Conservation (phyloP, 495 filamentous ascomycete species). For the Hyaloscypha variabilis region DNA sequence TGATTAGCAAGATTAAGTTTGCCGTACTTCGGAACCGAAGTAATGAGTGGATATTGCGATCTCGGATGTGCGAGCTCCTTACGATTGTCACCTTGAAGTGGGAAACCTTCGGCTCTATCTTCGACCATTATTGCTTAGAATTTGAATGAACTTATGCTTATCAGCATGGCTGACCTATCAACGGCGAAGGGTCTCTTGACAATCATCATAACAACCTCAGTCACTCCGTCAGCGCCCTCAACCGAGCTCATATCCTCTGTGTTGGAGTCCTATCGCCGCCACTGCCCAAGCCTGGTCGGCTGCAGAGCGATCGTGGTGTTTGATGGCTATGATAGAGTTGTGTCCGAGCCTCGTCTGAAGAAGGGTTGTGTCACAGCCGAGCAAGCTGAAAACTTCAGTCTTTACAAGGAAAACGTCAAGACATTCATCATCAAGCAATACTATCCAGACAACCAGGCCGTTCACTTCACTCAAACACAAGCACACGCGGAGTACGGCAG, state of each 20-base stretch:
- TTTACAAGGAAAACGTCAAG: constrained; percentile 4
- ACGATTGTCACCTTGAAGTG: background rate
- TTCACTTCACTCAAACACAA: background rate
- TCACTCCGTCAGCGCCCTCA: background rate
- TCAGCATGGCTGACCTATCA: background rate
- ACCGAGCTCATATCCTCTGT: background rate
- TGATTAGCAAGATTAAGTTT: background rate
- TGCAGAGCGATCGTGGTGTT: background rate
- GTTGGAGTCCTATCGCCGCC: background rate
- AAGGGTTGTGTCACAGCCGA: background rate
- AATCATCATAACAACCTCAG: background rate
- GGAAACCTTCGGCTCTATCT: background rate
- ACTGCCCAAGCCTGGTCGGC: background rate
- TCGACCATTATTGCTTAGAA: background rate
- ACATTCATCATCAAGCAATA: background rate
- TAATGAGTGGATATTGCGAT: background rate
- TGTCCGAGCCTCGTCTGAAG: background rate
- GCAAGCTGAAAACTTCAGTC: background rate
- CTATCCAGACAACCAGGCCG: background rate
- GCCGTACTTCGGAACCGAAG: background rate
- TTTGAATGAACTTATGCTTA: background rate
- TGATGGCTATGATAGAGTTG: background rate
- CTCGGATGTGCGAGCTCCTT: background rate
- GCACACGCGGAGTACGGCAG: background rate
- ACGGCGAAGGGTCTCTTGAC: background rate